phyloP scores from a whole-genome alignment of 2,329 filamentous ascomycete species.

The Lasiodiplodia hormozganensis region DNA sequence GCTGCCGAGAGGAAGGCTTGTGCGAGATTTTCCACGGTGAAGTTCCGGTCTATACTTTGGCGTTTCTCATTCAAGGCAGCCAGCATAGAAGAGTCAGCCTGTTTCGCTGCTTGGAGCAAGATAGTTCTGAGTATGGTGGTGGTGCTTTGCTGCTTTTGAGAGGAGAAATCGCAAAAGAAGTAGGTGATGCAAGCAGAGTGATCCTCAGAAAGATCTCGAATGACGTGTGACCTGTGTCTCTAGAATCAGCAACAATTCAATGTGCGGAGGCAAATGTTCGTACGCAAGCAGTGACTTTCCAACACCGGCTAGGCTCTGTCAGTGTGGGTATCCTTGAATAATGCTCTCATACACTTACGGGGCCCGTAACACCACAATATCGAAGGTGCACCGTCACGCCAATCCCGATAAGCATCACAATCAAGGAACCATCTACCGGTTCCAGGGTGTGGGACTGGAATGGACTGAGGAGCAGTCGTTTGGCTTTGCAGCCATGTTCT shows the following conservation, averaged over 20 bases:
- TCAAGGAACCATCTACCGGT: background rate
- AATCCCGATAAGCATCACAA: background rate
- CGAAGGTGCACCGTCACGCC: background rate
- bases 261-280: background rate
- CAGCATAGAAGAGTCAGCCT: background rate
- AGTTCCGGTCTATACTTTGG: background rate
- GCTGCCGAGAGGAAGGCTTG: background rate
- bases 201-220: background rate
- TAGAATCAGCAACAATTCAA: background rate
- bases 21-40: background rate
- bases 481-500: background rate
- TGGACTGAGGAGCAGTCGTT: background rate
- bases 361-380: background rate
- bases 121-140: background rate
- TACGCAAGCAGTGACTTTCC: background rate
- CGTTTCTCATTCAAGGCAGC: background rate
- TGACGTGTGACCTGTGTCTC: background rate
- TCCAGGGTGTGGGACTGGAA: background rate
- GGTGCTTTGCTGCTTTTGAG: background rate
- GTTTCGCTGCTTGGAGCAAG: background rate
- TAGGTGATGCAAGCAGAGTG: background rate
- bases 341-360: background rate
- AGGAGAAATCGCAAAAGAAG: background rate
- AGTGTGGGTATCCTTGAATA: no score
- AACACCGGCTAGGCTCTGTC: background rate